Base-by-base conservation (phyloP, 805 yeast genomes). In the Metschnikowia kunwiensis region DNA sequence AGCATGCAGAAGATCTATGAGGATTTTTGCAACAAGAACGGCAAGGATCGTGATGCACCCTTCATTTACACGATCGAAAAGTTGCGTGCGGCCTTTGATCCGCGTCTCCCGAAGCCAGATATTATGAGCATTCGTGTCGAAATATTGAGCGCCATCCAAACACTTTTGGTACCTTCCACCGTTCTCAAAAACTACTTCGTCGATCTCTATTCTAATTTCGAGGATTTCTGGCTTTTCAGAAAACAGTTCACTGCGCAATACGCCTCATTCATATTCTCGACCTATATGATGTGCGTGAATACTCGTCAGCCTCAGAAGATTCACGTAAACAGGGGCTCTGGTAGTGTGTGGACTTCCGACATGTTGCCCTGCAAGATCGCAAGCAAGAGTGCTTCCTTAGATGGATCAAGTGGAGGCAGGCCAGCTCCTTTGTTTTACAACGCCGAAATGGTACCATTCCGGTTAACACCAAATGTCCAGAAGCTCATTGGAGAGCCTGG, bases 141-240 rank as follows among this genome's bases (percentile, higher is more conserved):
- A 60, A 89, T 94, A 35, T 70, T 93, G 57, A 78, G 87, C 47
- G 88, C 96, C 3, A 86, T 91, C 44, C 97, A 93, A 61, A 74
- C 95, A 1, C 66, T 83, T 53, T 73, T 86, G 60, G 91, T 89
- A 36, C 97, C 98, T 23, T 74, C 83, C 16, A 81, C 86, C 5
- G 82, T 91, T 22, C 68, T 91, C 68, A 80, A 80, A 53, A 85
- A 85, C 47, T 83, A 85, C 57, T 93, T 88, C 55, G 58, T 81
- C 38, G 72, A 70, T 5, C 65, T 80, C 26, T 93, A 80, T 60
- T 73, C 82, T 9, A 75, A 79, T 40, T 94, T 82, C 57, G 96
- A 85, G 59, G 97, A 91, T 53, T 93, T 91, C 70, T 93, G 98
- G 98, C 64, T 91, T 34, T 93, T 94, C 80, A 77, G 97, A 45